Percentiles rank a stretch among this genome's conserved stretches.
Evolutionary conservation across 2,329 filamentous ascomycete species (phyloP).

Genomic region (Cladosporium halotolerans): DNA sequence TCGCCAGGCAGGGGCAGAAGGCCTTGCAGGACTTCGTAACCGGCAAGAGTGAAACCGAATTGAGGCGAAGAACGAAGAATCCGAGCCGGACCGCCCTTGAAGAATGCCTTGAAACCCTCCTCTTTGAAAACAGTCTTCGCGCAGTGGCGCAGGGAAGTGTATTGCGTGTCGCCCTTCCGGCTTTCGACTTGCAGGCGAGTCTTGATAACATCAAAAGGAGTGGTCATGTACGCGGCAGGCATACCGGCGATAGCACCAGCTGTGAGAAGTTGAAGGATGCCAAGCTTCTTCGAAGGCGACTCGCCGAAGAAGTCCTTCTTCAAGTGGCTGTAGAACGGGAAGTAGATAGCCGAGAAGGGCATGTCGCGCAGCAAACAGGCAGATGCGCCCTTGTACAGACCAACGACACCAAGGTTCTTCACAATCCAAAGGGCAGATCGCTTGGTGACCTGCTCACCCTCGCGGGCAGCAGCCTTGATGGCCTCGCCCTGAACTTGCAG

Average conservation of each 20-base stretch:
- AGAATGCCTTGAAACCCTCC: constrained; percentile 94
- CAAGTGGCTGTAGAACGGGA: constrained; percentile 90
- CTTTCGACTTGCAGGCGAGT: constrained; percentile 96
- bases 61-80: constrained; percentile 93
- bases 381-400: constrained; percentile 92
- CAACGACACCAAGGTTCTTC: constrained; percentile 84
- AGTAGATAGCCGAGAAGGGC: constrained; percentile 98
- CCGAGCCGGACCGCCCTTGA: constrained; percentile 94
- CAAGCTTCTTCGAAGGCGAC: constrained; percentile 76
- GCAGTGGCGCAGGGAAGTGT: constrained; percentile 80
- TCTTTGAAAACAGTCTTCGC: constrained; percentile 78
- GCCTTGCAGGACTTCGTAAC: constrained; percentile 86
- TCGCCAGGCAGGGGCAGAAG: constrained; percentile 71
- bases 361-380: constrained; percentile 94
- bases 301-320: constrained; percentile 95
- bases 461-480: constrained; percentile 64
- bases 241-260: constrained; percentile 75
- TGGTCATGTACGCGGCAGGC: constrained; percentile 73
- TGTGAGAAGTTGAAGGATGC: constrained; percentile 82
- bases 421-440: constrained; percentile 98
- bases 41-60: constrained; percentile 94
- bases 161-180: constrained; percentile 84
- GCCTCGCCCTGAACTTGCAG: constrained; percentile 96
- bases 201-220: constrained; percentile 98
- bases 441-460: constrained; percentile 72